These are phyloP conservation scores for Blastocrithidia nonstop DNA, from an alignment of 208 protist species.

Conservation along the genomic window DNA sequence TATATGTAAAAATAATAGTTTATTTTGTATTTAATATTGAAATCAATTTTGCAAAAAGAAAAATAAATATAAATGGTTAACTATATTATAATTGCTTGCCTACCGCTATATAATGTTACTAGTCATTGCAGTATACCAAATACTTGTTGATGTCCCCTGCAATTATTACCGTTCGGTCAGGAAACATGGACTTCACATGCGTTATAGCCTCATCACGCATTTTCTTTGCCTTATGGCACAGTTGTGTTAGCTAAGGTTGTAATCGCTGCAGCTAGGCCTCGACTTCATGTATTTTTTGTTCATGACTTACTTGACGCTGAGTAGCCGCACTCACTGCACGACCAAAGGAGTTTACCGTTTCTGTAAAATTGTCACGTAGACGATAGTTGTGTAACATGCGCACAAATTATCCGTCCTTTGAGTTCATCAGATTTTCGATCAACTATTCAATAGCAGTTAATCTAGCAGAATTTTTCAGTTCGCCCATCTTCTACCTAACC, in stretches of 20 bases:
- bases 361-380: conserved; percentile 14
- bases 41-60: too few species aligned
- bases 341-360: conserved; percentile 22
- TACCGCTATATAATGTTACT: neutral
- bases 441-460: conserved; percentile 4
- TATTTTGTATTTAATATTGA: too few species aligned
- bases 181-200: conserved; percentile 38
- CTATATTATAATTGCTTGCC: too few species aligned
- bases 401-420: conserved; percentile 25
- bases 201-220: conserved; percentile 24
- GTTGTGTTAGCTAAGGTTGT: conserved; percentile 14
- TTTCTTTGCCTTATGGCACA: conserved; percentile 7
- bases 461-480: conserved; percentile 3
- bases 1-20: too few species aligned
- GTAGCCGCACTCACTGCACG: conserved; percentile 16
- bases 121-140: conserved; percentile 5
- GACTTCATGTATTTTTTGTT: conserved; percentile 18
- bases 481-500: conserved; percentile 15
- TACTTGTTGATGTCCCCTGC: conserved; percentile 68
- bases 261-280: conserved; percentile 18
- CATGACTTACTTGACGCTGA: conserved; percentile 11
- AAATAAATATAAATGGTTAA: too few species aligned
- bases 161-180: conserved; percentile 31
- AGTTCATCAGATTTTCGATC: conserved; percentile 9
- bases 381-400: conserved; percentile 39